A percentile compares a stretch with the other conserved stretches of the same genome.
Evolutionary conservation across 805 yeast genomes (phyloP).

Genomic region (Lipomyces mesembrius): DNA sequence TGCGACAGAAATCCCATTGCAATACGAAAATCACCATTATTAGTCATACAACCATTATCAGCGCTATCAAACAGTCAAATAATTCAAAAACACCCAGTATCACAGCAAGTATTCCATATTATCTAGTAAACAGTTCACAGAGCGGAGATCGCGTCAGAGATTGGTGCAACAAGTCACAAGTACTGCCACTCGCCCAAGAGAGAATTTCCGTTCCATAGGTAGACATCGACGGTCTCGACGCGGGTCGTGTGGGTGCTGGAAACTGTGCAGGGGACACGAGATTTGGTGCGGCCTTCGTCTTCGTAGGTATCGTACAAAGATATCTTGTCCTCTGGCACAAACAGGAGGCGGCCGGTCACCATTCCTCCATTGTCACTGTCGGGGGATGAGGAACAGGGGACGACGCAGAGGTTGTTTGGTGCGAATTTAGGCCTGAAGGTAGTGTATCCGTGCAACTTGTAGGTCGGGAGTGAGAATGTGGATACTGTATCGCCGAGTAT

Average conservation of each 20-base stretch:
- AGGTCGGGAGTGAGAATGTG: constrained; percentile 9
- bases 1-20: not conserved
- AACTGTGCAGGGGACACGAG: constrained; percentile 19
- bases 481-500: constrained; percentile 3
- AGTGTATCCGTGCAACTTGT: constrained; percentile 13
- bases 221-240: constrained; percentile 15
- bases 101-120: not conserved
- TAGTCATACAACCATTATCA: not conserved
- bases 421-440: constrained; percentile 19
- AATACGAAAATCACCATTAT: not conserved
- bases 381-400: not conserved
- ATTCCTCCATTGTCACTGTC: not conserved
- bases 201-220: constrained; percentile 32
- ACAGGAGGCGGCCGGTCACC: constrained; percentile 18
- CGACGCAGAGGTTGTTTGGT: constrained; percentile 15
- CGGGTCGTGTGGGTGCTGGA: not conserved
- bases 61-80: not conserved
- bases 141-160: not conserved
- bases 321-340: constrained; percentile 1
- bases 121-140: not conserved
- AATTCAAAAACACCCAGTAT: not conserved
- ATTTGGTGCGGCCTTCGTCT: constrained; percentile 25
- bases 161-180: not conserved
- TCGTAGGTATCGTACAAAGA: constrained; percentile 22
- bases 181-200: constrained; percentile 28